These are phyloP conservation scores for Penicillium verrucosum DNA, from an alignment of 2,329 filamentous ascomycete genomes.

Conservation along the genomic window DNA sequence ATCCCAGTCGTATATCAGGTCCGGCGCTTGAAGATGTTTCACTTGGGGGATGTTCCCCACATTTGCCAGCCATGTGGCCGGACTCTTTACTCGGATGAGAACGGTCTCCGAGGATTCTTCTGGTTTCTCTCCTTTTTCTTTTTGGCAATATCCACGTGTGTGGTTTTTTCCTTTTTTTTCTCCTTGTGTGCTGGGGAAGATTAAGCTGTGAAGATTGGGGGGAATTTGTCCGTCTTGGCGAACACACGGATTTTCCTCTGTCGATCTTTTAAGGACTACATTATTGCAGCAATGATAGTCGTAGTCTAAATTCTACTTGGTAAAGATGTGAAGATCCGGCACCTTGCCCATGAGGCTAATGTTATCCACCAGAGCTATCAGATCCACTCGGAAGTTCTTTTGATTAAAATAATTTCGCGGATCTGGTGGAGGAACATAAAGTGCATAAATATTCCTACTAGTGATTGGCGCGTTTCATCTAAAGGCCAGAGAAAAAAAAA, in stretches of 20 bases:
- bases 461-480: background rate
- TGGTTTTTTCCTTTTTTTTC: too few species aligned
- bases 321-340: background rate
- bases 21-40: constrained; percentile 22
- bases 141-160: background rate
- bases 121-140: background rate
- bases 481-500: too few species aligned
- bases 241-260: background rate
- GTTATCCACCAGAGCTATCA: background rate
- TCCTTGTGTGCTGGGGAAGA: too few species aligned
- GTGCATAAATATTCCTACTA: too few species aligned
- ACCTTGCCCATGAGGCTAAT: background rate
- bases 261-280: constrained; percentile 1
- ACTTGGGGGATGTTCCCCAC: constrained; percentile 16
- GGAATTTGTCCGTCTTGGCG: constrained; percentile 20
- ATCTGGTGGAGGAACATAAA: background rate
- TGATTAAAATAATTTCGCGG: background rate
- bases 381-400: background rate
- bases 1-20: background rate
- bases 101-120: background rate
- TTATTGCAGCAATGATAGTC: constrained; percentile 17
- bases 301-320: background rate
- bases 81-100: constrained; percentile 6
- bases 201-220: too few species aligned
- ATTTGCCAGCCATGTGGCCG: background rate